phyloP scores from a whole-genome alignment of 2,329 filamentous ascomycete genomes.

The Gaeumannomyces tritici region DNA sequence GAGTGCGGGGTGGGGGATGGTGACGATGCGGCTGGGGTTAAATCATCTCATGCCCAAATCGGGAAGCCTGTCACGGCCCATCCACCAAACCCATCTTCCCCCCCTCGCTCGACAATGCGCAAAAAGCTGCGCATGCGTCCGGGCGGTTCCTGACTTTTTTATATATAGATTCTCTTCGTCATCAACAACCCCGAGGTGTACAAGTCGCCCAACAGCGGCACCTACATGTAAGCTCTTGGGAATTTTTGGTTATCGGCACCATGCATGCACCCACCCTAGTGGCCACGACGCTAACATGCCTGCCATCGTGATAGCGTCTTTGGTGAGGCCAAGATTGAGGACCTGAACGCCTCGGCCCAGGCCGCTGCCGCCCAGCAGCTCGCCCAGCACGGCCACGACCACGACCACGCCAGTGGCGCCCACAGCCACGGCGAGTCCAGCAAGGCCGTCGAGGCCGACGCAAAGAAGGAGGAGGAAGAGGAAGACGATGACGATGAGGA shows the following conservation, averaged over 20 bases:
- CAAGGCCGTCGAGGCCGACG: conserved; percentile 52
- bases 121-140: not conserved
- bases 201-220: conserved; percentile 98
- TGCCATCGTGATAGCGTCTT: conserved; percentile 62
- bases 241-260: not conserved
- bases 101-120: not conserved
- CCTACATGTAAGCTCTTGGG: conserved; percentile 76
- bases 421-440: conserved; percentile 57
- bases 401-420: conserved; percentile 51
- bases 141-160: not conserved
- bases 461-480: conserved; percentile 68
- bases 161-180: conserved; percentile 84
- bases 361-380: conserved; percentile 93
- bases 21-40: not conserved
- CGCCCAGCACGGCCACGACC: conserved; percentile 58
- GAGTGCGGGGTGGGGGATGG: not conserved
- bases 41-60: not conserved
- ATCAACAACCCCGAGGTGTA: conserved; percentile 99
- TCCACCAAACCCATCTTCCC: not conserved
- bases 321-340: conserved; percentile 99
- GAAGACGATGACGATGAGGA: conserved; percentile 93
- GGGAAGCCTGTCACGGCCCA: not conserved
- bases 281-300: not conserved
- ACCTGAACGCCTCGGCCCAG: conserved; percentile 97
- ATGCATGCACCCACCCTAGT: not conserved